phyloP scores from a whole-genome alignment of 345 rosid genomes.

The Hevea brasiliensis region DNA sequence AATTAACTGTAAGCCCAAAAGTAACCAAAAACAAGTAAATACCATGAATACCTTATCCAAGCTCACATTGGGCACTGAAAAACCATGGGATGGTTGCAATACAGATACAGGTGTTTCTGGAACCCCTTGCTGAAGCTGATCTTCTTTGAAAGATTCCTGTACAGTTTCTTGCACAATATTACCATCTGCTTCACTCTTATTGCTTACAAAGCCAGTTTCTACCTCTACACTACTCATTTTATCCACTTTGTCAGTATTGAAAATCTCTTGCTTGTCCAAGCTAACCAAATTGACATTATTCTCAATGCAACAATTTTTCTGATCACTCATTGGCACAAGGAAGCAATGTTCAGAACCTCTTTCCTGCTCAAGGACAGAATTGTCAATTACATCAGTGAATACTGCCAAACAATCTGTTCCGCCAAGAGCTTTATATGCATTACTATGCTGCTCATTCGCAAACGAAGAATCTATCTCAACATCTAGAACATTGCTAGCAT shows the following conservation, averaged over 20 bases:
- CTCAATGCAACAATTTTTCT: conserved; percentile 21
- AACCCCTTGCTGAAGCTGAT: conserved; percentile 17
- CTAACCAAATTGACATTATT: conserved; percentile 18
- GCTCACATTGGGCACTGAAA: conserved; percentile 15
- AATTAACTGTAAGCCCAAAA: too few species aligned
- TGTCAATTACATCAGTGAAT: conserved; percentile 23
- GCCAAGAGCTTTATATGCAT: conserved; percentile 20
- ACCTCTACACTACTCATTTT: conserved; percentile 22
- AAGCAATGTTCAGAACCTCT: conserved; percentile 23
- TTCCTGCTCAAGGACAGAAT: conserved; percentile 31
- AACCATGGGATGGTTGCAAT: conserved; percentile 22
- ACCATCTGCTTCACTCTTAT: conserved; percentile 13
- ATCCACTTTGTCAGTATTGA: conserved; percentile 19
- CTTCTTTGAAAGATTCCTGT: conserved; percentile 25
- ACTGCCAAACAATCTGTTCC: conserved; percentile 27
- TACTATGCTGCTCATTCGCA: conserved; percentile 20
- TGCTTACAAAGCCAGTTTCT: conserved; percentile 28
- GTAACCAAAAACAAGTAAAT: neutral
- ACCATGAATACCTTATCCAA: conserved; percentile 30
- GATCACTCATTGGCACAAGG: conserved; percentile 1
- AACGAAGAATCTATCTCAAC: conserved; percentile 32
- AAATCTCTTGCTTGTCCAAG: conserved; percentile 1
- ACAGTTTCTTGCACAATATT: conserved; percentile 9
- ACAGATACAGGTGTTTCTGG: conserved; percentile 24
- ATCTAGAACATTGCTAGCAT: conserved; percentile 25